phyloP scores from a whole-genome alignment of 2,329 filamentous ascomycete genomes.

The Onygenales sp. region DNA sequence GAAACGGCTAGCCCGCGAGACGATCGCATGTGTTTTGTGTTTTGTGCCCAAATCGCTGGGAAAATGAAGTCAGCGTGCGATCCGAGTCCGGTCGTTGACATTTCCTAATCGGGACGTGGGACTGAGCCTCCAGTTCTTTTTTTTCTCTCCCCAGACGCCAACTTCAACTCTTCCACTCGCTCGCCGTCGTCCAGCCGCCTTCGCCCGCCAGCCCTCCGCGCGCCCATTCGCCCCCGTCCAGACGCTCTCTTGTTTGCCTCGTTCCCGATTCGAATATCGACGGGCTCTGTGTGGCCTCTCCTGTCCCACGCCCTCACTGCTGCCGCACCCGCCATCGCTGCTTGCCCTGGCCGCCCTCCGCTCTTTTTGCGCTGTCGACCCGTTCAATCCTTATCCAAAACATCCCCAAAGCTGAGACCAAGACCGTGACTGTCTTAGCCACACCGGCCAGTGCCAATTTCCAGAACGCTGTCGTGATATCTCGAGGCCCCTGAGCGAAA shows the following conservation, averaged over 20 bases:
- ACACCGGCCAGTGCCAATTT: neutral
- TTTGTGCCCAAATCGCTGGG: neutral
- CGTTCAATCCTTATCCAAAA: slow-evolving; percentile 4
- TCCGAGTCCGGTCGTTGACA: neutral
- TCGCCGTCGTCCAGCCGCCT: neutral
- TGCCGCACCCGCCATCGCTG: neutral
- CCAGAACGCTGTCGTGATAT: neutral
- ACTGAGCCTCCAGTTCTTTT: slow-evolving; percentile 7
- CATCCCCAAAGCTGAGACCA: neutral
- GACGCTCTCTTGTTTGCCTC: neutral
- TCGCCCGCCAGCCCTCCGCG: neutral
- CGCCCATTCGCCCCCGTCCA: neutral
- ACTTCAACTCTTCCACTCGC: neutral
- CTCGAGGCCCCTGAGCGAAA: neutral
- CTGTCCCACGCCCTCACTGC: neutral
- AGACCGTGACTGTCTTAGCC: neutral
- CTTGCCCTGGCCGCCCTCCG: neutral
- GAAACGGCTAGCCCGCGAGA: neutral
- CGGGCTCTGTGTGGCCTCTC: slow-evolving; percentile 3
- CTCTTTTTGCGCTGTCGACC: neutral
- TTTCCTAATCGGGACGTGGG: neutral
- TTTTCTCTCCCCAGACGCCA: slow-evolving; percentile 2
- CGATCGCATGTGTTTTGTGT: neutral
- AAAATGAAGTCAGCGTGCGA: neutral
- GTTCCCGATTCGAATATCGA: slow-evolving; percentile 6